Evolutionary conservation across 1,284 basidiomycete species (phyloP).

Genomic region (Bjerkandera adusta): DNA sequence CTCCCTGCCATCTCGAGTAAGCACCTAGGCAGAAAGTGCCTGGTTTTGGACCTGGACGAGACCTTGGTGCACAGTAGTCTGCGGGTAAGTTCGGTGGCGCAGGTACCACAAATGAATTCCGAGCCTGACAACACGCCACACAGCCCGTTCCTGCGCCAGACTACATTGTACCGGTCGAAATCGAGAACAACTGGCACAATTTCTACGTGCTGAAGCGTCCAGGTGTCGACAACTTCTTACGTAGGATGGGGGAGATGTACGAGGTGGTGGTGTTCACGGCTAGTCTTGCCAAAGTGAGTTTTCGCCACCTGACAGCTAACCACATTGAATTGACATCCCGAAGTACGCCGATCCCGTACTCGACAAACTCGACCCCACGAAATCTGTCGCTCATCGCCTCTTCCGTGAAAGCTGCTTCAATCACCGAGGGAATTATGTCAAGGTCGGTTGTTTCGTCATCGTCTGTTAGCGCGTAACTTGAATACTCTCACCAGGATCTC

Average conservation of each 20-base stretch:
- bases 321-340: no score
- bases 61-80: slow-evolving; percentile 94
- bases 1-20: slow-evolving; percentile 76
- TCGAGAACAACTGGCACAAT: slow-evolving; percentile 96
- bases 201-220: slow-evolving; percentile 99
- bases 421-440: slow-evolving; percentile 98
- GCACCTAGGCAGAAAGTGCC: slow-evolving; percentile 85
- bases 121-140: no score
- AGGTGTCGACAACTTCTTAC: slow-evolving; percentile 94
- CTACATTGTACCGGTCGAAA: slow-evolving; percentile 98
- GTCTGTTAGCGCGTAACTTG: background rate
- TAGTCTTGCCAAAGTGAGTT: slow-evolving; percentile 92
- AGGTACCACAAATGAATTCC: no score
- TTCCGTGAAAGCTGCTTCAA: slow-evolving; percentile 99
- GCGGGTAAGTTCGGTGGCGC: slow-evolving; percentile 57
- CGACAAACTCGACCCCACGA: slow-evolving; percentile 92
- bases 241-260: slow-evolving; percentile 96
- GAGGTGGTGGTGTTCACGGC: slow-evolving; percentile 99
- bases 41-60: slow-evolving; percentile 95
- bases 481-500: slow-evolving; percentile 66
- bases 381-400: slow-evolving; percentile 89
- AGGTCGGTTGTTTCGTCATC: slow-evolving; percentile 49
- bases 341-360: slow-evolving; percentile 98
- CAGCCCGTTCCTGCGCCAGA: slow-evolving; percentile 95
- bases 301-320: slow-evolving; percentile 18